Base-by-base conservation (phyloP, 2,329 filamentous ascomycete genomes). In the Phoma sp. region DNA sequence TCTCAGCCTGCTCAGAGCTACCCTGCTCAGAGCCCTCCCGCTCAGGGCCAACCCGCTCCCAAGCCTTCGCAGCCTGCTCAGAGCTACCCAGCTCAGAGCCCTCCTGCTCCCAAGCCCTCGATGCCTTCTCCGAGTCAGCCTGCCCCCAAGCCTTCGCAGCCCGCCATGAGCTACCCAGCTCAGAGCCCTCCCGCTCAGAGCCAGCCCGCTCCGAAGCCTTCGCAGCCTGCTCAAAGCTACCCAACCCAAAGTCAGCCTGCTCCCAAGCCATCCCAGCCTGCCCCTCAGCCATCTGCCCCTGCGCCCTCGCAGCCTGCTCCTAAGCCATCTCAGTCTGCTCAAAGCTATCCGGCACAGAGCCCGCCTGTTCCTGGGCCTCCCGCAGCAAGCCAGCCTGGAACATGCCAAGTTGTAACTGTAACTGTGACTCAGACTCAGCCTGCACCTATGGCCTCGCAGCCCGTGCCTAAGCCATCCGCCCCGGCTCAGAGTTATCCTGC, bases 1-100 rank as follows among this genome's bases (percentile, higher is more conserved):
- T 43, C 40, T 4, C 40, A 43, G 23, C 42, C 44, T 32, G 35
- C 36, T n/a, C 36, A 44, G 41, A 46, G 46, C 37, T 33, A 48
- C 13, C 44, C 56, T 14, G 39, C 43, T 14, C 24, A 41, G 27
- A 43, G 32, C 32, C 32, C 32, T 9, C 32, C 32, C 7, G 32
- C 10, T 2, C 32, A 33, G 32, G 6, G 32, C 32, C 32, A 33
- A 11, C 32, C 32, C 4, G 10, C 10, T 1, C 32, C 32, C 32
- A 33, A 9, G 32, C 32, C 32, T n/a, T 33, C 32, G 7, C 7
- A 8, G 7, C 32, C 32, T 13, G 32, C 32, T 4, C 2, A 2
- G 13, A 33, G 32, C 32, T 11, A 8, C 4, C 40, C 40, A 23
- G 29, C 41, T 22, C 18, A 44, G 30, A 46, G 47, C 30, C 1